These are phyloP conservation scores for Kwoniella sp. DNA, from an alignment of 768 basidiomycete species.

Conservation along the genomic window DNA sequence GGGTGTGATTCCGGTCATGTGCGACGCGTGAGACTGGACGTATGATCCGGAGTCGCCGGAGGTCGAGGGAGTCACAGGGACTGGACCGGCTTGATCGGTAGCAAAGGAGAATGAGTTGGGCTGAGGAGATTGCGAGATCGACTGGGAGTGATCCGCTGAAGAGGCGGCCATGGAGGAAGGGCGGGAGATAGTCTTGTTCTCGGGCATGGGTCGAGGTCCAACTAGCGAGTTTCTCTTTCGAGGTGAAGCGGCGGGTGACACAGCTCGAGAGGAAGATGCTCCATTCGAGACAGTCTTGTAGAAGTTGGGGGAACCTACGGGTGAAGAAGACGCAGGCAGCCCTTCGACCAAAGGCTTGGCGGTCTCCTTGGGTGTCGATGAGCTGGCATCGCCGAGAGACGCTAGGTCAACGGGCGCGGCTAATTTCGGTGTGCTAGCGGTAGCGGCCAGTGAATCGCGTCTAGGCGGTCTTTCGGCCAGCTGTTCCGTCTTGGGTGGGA, in stretches of 20 bases:
- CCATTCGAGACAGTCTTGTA: slow-evolving; percentile 14
- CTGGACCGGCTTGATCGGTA: not conserved
- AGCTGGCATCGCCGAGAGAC: not conserved
- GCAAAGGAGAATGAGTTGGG: not conserved
- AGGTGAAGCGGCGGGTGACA: slow-evolving; percentile 6
- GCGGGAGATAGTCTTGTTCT: not conserved
- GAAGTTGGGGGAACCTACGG: not conserved
- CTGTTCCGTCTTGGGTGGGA: not conserved
- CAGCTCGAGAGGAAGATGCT: slow-evolving; percentile 14
- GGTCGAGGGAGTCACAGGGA: slow-evolving; percentile 23
- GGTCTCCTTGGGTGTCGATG: slow-evolving; percentile 1
- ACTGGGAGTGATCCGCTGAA: not conserved
- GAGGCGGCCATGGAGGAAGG: slow-evolving; percentile 9
- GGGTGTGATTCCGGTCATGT: slow-evolving; percentile 12
- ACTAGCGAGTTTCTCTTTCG: slow-evolving; percentile 20
- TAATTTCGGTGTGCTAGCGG: not conserved
- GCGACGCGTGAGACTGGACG: slow-evolving; percentile 9
- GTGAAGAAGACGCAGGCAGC: not conserved
- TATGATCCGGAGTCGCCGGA: slow-evolving; percentile 16
- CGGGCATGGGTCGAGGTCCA: slow-evolving; percentile 31
- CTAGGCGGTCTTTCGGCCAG: not conserved
- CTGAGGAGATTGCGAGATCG: not conserved
- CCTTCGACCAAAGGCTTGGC: not conserved
- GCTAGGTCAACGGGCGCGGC: not conserved
- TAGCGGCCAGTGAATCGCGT: not conserved